Conservation (phyloP, 139 green algal species). For the Micromonas pusilla region DNA sequence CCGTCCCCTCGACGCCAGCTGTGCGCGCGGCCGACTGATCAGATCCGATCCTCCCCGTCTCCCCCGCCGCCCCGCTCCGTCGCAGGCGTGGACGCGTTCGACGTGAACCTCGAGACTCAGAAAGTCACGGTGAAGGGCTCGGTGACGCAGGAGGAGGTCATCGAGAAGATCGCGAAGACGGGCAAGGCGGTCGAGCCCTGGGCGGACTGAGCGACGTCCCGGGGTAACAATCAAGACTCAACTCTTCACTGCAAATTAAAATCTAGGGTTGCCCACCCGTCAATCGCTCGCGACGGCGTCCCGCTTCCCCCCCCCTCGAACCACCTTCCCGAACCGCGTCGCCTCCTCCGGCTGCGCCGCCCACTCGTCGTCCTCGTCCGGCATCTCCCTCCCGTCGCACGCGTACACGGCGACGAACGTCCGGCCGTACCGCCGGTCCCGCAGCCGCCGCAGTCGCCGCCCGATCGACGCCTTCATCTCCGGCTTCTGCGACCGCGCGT, state of each 20-base stretch:
- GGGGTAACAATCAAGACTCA: not conserved
- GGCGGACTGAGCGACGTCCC: not conserved
- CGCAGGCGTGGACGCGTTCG: constrained; percentile 2
- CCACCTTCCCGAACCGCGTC: not conserved
- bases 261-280: not conserved
- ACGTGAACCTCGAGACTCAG: constrained; percentile 19
- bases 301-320: not conserved
- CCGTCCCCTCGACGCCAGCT: too few species aligned
- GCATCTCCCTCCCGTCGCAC: constrained; percentile 5
- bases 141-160: constrained; percentile 6
- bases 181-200: constrained; percentile 6
- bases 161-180: constrained; percentile 2
- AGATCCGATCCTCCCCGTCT: too few species aligned
- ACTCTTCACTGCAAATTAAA: not conserved
- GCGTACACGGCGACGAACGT: constrained; percentile 74
- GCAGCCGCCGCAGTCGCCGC: constrained; percentile 27
- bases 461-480: constrained; percentile 14
- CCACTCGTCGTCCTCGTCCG: not conserved
- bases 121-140: constrained; percentile 12
- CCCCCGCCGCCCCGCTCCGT: too few species aligned
- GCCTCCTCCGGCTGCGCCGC: not conserved
- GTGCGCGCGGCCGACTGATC: too few species aligned
- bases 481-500: not conserved
- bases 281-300: not conserved
- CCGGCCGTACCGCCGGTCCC: constrained; percentile 75